Percentiles rank a stretch among this genome's conserved stretches.
phyloP scores from a whole-genome alignment of 495 filamentous ascomycete species.

The Hypoxylon fuscum region DNA sequence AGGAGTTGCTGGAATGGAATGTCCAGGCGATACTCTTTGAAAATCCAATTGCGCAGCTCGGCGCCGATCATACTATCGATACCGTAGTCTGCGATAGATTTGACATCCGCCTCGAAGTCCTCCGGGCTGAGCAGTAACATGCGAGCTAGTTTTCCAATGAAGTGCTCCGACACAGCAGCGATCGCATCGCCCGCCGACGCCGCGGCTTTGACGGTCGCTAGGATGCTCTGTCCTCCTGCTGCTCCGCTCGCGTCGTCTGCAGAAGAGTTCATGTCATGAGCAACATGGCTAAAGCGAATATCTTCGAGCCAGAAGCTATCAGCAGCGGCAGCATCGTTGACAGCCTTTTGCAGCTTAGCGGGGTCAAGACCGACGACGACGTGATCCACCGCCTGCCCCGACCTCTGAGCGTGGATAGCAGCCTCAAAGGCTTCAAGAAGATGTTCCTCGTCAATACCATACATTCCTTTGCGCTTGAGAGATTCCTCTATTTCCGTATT shows the following conservation, averaged over 20 bases:
- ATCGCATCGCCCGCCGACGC: constrained; percentile 21
- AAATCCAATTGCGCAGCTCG: constrained; percentile 59
- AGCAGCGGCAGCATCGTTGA: constrained; percentile 15
- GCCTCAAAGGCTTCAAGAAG: constrained; percentile 47
- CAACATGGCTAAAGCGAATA: constrained; percentile 36
- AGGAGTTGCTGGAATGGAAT: constrained; percentile 51
- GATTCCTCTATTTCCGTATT: constrained; percentile 47
- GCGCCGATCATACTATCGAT: constrained; percentile 59
- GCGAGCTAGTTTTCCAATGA: constrained; percentile 44
- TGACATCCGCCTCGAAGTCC: constrained; percentile 35
- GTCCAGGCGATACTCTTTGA: constrained; percentile 53
- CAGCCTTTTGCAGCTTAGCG: constrained; percentile 31
- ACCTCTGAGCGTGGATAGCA: constrained; percentile 30
- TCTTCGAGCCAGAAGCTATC: constrained; percentile 42
- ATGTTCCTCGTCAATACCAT: constrained; percentile 52
- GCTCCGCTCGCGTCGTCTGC: constrained; percentile 1
- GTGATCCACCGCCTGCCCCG: constrained; percentile 13
- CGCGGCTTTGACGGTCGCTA: constrained; percentile 16
- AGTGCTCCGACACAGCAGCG: constrained; percentile 20
- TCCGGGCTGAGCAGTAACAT: constrained; percentile 45
- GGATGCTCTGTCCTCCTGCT: constrained; percentile 11
- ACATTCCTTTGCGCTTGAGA: constrained; percentile 48
- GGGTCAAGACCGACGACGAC: constrained; percentile 50
- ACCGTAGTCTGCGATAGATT: constrained; percentile 50
- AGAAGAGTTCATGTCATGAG: constrained; percentile 22